phyloP scores from a whole-genome alignment of 2,329 filamentous ascomycete genomes.

The Sporothrix brunneoviolacea region DNA sequence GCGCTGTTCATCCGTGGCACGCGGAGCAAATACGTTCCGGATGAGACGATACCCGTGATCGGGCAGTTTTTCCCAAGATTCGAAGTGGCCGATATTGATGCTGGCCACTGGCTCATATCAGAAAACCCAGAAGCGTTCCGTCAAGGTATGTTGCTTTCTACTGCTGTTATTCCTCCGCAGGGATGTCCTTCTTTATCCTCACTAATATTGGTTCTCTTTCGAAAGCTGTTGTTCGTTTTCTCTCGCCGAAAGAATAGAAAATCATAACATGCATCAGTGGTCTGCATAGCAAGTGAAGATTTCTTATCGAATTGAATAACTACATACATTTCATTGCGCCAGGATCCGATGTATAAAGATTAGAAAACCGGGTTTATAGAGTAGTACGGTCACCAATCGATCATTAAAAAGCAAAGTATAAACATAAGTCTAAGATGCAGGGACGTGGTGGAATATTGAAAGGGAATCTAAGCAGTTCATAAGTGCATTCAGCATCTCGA shows the following conservation, averaged over 20 bases:
- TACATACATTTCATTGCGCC: no score
- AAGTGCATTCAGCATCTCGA: no score
- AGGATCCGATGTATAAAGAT: no score
- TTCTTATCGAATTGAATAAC: no score
- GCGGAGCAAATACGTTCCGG: conserved; percentile 69
- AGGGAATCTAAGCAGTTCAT: no score
- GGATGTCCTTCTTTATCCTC: background rate
- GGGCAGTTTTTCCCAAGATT: conserved; percentile 79
- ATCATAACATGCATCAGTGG: no score
- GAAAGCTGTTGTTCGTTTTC: conserved; percentile 29
- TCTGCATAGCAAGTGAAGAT: no score
- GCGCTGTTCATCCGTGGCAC: conserved; percentile 77
- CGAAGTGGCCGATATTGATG: conserved; percentile 63
- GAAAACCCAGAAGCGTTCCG: conserved; percentile 77
- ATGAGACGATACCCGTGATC: conserved; percentile 72
- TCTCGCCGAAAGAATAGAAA: conserved; percentile 28
- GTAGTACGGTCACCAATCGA: no score
- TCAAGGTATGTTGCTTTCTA: conserved; percentile 47
- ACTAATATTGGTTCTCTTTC: background rate
- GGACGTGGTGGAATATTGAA: background rate
- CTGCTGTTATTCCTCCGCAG: background rate
- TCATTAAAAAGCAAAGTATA: no score
- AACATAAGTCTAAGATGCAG: background rate
- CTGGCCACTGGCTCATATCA: conserved; percentile 85
- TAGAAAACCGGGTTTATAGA: no score